Base-by-base conservation (phyloP, 371 early-diverging fungal genomes). In the Umbelopsis sp. region DNA sequence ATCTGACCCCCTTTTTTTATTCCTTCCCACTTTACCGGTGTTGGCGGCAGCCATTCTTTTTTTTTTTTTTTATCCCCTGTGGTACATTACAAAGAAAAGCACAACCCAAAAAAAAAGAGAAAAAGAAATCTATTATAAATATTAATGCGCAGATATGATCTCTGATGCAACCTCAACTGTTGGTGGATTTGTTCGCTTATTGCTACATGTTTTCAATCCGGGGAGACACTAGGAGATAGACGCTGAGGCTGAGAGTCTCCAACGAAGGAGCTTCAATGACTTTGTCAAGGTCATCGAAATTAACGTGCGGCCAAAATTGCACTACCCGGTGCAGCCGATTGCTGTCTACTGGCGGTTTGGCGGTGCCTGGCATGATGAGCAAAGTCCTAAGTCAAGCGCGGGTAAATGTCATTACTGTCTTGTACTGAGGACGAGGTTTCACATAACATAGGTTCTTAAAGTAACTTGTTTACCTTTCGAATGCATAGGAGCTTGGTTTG, bases 1-100 rank as follows among this genome's bases (percentile, higher is more conserved):
- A 57, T 57, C 57, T 57, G 48, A 48, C 16, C 57, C 35, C 57
- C 57, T 35, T 57, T 57, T 29, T 41, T 29, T 51, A 51, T 51
- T 51, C 37, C 35, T 18, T 57, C 35, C 18, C 35, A 57, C 35
- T 18, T 57, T n/a, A 25, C 16, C 57, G 22, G 32, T 25, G 25
- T 57, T 35, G 57, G 35, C 57, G 35, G 35, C 32, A 18, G 57
- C 35, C 4, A 18, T 25, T 18, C 12, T 29, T 22, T 22, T 22
- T 18, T 29, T 29, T 11, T 29, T 57, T 57, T 57, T 57, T 35
- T 16, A 57, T 35, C 11, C 29, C 35, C 35, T 18, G 32, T 57
- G 57, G 32, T 11, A 57, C 57, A 35, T 35, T 35, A 18, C 35
- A 35, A 35, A 22, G 52, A 25, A 20, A 51, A 51, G 12, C 52